Conservation (phyloP, 176 grass and related monocot genomes). For the Ananas comosus region DNA sequence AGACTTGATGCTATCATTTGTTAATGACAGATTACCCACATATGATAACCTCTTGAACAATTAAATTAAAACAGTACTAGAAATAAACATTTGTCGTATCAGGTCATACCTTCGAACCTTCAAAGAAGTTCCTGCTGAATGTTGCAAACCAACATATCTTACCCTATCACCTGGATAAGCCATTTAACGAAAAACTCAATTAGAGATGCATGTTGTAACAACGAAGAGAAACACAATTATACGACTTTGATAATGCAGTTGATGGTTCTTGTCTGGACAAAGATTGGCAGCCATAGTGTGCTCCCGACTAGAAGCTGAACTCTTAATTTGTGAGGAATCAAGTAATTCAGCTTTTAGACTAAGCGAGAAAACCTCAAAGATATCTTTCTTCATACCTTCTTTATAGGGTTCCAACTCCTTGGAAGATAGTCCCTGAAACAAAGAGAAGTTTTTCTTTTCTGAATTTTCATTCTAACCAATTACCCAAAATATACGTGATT, state of each 20-base stretch:
- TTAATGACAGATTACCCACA: too few relatives aligned
- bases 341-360: constrained; percentile 1
- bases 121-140: constrained; percentile 23
- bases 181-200: constrained; percentile 1
- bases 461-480: neutral
- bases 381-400: constrained; percentile 40
- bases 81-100: neutral
- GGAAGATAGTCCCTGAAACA: constrained; percentile 62
- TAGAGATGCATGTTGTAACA: neutral
- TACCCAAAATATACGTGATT: too few relatives aligned
- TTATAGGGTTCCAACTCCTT: constrained; percentile 60
- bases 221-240: constrained; percentile 5
- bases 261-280: constrained; percentile 15
- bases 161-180: constrained; percentile 83
- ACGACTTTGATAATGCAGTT: constrained; percentile 11
- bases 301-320: constrained; percentile 12
- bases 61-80: neutral
- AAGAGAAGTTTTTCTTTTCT: constrained; percentile 4
- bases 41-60: neutral
- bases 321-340: constrained; percentile 12
- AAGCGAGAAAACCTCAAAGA: constrained; percentile 4
- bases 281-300: constrained; percentile 5
- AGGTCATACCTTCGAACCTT: constrained; percentile 33
- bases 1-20: too few relatives aligned
- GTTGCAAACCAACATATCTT: constrained; percentile 49